Percentiles rank a stretch among this genome's conserved stretches.
Conservation (phyloP, 1,284 basidiomycete species). For the Moesziomyces aphidis region DNA sequence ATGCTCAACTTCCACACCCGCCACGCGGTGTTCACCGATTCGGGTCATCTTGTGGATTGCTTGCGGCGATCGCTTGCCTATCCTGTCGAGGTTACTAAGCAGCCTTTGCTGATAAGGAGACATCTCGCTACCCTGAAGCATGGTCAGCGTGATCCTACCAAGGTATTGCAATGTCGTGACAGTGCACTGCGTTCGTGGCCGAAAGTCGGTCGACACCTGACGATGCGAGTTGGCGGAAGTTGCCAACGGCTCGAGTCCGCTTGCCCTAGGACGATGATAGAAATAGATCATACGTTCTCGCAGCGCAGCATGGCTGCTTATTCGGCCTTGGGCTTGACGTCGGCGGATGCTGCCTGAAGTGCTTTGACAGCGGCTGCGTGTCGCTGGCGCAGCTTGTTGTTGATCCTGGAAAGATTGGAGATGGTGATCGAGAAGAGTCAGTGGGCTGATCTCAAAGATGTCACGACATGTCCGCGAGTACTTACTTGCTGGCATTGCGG, state of each 20-base stretch:
- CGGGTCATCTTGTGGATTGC: too few relatives aligned
- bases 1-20: conserved; percentile 6
- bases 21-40: too few relatives aligned
- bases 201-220: conserved; percentile 8
- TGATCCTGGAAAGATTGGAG: conserved; percentile 4
- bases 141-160: too few relatives aligned
- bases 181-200: not conserved
- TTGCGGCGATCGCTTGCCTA: too few relatives aligned
- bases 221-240: not conserved
- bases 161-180: too few relatives aligned
- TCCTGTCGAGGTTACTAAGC: too few relatives aligned
- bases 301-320: not conserved
- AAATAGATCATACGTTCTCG: too few relatives aligned
- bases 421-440: not conserved
- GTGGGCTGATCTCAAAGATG: not conserved
- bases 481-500: conserved; percentile 12
- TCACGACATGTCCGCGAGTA: not conserved
- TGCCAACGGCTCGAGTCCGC: too few relatives aligned
- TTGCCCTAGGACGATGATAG: too few relatives aligned
- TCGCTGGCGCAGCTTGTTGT: conserved; percentile 6
- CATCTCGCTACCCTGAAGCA: too few relatives aligned
- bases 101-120: too few relatives aligned
- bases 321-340: not conserved
- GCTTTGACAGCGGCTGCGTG: conserved; percentile 9
- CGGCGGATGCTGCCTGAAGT: not conserved